Percentiles rank a stretch among this genome's conserved stretches.
Conservation (phyloP, 768 basidiomycete genomes). For the Kwoniella botswanensis region DNA sequence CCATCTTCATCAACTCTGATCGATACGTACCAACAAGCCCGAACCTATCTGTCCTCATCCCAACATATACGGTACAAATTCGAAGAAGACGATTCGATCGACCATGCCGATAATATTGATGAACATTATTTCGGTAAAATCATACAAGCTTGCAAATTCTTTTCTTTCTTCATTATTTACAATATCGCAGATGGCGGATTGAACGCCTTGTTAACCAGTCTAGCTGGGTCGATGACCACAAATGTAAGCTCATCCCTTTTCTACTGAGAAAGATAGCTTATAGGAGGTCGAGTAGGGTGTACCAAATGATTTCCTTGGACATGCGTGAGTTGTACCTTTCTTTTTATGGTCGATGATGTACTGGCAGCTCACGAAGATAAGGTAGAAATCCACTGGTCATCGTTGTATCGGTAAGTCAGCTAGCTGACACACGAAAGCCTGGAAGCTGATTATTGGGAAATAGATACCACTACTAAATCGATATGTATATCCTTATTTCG, state of each 20-base stretch:
- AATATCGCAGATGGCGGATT: conserved; percentile 48
- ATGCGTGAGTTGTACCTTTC: conserved; percentile 17
- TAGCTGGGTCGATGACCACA: conserved; percentile 49
- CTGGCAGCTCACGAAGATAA: too few species aligned
- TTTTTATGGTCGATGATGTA: background rate
- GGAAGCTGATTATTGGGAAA: conserved; percentile 1
- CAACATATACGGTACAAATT: background rate
- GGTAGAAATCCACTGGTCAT: conserved; percentile 28
- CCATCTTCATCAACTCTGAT: conserved; percentile 27
- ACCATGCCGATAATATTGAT: background rate
- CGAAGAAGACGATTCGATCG: background rate
- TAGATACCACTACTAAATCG: conserved; percentile 31
- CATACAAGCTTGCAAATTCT: conserved; percentile 44
- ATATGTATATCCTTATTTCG: conserved; percentile 24
- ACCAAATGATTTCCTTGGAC: conserved; percentile 50
- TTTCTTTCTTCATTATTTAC: conserved; percentile 48
- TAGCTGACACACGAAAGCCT: background rate
- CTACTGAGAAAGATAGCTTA: background rate
- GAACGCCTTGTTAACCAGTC: conserved; percentile 41
- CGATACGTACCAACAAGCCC: conserved; percentile 23
- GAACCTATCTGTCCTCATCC: background rate
- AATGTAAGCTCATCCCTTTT: conserved; percentile 18
- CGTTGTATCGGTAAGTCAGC: conserved; percentile 20
- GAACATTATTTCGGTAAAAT: background rate
- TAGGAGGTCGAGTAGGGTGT: conserved; percentile 22